phyloP scores from a whole-genome alignment of 1,284 basidiomycete genomes.

The Filobasidium uniguttulatum region DNA sequence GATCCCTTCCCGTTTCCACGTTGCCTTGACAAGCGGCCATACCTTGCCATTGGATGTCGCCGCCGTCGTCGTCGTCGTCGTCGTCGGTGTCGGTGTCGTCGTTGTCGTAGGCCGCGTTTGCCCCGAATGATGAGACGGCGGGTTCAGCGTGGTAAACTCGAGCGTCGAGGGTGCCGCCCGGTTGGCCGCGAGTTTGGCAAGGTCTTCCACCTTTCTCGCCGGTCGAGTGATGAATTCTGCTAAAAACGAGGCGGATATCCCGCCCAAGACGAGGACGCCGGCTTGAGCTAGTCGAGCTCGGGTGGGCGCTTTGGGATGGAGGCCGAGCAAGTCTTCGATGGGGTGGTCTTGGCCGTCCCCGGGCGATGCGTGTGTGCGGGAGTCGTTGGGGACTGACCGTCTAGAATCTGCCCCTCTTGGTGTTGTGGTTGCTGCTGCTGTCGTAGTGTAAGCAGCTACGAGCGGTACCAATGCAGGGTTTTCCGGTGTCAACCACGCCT shows the following conservation, averaged over 20 bases:
- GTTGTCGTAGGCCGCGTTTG: not conserved
- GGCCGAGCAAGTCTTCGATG: not conserved
- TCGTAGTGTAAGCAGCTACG: slow-evolving; percentile 1
- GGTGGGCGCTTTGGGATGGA: slow-evolving; percentile 19
- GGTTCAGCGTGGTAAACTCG: slow-evolving; percentile 20
- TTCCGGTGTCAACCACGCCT: slow-evolving; percentile 19
- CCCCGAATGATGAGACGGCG: slow-evolving; percentile 8
- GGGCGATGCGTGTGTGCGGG: too few species aligned
- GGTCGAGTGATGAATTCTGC: slow-evolving; percentile 30
- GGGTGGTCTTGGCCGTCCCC: not conserved
- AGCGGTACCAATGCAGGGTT: not conserved
- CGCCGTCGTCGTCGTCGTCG: not conserved
- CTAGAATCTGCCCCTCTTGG: not conserved
- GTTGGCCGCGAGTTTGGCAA: slow-evolving; percentile 2
- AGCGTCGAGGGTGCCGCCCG: slow-evolving; percentile 8
- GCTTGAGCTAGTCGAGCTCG: slow-evolving; percentile 33
- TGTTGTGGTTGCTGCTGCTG: too few species aligned
- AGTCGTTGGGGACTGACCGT: not conserved
- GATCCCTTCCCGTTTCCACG: slow-evolving; percentile 8
- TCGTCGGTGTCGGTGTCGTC: not conserved
- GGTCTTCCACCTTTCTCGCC: slow-evolving; percentile 18
- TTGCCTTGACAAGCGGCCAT: slow-evolving; percentile 1
- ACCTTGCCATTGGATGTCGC: too few species aligned
- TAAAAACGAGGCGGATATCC: slow-evolving; percentile 26
- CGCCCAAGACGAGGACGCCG: slow-evolving; percentile 30